A percentile compares a stretch with the other conserved stretches of the same genome.
Evolutionary conservation across 78 protist species (phyloP).

Genomic region (Guillardia theta): DNA sequence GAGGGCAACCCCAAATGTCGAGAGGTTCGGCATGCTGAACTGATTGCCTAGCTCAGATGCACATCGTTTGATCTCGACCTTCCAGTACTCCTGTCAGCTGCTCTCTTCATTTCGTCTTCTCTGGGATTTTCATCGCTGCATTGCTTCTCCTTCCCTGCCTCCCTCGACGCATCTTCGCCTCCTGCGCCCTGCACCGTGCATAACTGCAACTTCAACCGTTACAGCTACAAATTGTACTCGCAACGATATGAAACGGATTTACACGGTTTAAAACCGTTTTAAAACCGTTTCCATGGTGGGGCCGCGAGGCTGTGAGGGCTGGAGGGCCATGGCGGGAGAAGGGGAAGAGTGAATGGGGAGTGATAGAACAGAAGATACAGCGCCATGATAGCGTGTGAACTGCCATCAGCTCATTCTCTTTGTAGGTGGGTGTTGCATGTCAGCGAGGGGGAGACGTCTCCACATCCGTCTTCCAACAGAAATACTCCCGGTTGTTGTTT

Average conservation of each 20-base stretch:
- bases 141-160: background rate
- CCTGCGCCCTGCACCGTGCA: background rate
- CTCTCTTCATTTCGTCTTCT: background rate
- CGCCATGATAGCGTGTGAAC: too few species aligned
- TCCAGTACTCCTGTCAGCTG: background rate
- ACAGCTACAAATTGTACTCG: too few species aligned
- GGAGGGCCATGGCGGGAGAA: too few species aligned
- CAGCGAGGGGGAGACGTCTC: too few species aligned
- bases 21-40: background rate
- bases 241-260: too few species aligned
- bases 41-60: background rate
- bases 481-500: background rate
- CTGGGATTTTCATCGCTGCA: background rate
- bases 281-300: background rate
- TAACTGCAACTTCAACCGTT: conserved; percentile 3
- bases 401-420: too few species aligned
- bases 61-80: background rate
- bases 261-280: too few species aligned
- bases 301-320: too few species aligned
- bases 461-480: too few species aligned
- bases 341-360: background rate
- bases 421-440: too few species aligned
- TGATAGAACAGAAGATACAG: background rate
- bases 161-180: background rate
- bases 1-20: background rate